Evolutionary conservation across 2,329 filamentous ascomycete genomes (phyloP).

Genomic region (Fusarium vanettenii): DNA sequence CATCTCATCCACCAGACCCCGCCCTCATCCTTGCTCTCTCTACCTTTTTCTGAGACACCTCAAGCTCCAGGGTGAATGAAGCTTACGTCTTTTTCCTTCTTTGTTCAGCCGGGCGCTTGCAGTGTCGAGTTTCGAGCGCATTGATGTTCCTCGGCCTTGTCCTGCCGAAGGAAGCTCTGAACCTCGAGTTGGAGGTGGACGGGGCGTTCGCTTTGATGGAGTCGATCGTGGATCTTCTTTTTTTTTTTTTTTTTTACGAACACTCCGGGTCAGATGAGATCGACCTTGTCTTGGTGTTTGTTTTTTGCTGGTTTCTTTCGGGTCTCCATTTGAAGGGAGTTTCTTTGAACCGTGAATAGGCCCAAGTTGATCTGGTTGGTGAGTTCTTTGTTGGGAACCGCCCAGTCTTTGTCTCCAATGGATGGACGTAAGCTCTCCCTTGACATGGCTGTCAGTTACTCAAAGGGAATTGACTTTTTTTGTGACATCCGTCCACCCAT

Average conservation of each 20-base stretch:
- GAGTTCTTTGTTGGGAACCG: neutral
- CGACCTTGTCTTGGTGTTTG: neutral
- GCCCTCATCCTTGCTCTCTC: conserved; percentile 28
- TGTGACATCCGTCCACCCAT: conserved; percentile 18
- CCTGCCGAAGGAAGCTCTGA: conserved; percentile 20
- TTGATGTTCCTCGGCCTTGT: conserved; percentile 21
- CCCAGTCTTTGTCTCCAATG: neutral
- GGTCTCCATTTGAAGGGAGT: neutral
- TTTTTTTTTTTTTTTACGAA: conserved; percentile 11
- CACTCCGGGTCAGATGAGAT: conserved; percentile 7
- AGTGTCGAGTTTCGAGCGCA: neutral
- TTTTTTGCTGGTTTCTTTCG: conserved; percentile 10
- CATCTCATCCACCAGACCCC: conserved; percentile 7
- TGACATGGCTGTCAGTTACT: conserved; percentile 9
- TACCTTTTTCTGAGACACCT: neutral
- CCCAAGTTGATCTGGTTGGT: neutral
- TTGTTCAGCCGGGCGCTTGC: conserved; percentile 1
- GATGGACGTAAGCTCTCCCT: neutral
- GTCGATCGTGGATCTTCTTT: neutral
- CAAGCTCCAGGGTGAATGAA: neutral
- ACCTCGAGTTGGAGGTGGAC: conserved; percentile 10
- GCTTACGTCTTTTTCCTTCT: neutral
- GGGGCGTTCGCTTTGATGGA: conserved; percentile 6
- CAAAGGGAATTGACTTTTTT: conserved; percentile 31
- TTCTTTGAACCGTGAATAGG: neutral